Conservation (phyloP, 202 grass and related monocot species). For the Sporobolus alterniflorus region DNA sequence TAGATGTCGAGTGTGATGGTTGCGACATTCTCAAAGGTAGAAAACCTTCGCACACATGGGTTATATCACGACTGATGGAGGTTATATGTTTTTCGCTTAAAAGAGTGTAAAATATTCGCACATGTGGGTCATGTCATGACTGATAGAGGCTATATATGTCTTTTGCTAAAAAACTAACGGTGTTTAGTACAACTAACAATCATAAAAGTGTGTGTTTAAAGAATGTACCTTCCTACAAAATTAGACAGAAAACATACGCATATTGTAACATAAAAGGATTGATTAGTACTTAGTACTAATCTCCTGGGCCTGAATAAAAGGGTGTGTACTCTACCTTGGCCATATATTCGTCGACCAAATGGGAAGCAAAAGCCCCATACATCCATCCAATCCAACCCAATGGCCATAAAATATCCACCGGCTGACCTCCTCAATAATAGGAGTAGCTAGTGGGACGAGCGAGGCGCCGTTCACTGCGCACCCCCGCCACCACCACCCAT, state of each 20-base stretch:
- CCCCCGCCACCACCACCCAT: neutral
- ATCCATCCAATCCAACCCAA: neutral
- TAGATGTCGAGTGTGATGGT: too few species aligned
- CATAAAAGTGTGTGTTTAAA: neutral
- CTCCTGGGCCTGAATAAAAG: neutral
- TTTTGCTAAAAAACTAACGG: neutral
- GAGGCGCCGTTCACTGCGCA: neutral
- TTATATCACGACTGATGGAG: too few species aligned
- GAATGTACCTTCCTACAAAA: neutral
- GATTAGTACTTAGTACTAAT: neutral
- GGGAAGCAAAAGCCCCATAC: neutral
- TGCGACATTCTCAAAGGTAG: too few species aligned
- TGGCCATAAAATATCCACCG: neutral
- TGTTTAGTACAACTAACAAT: neutral
- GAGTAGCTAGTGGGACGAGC: neutral
- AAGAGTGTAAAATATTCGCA: too few species aligned
- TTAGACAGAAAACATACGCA: neutral
- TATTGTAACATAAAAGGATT: neutral
- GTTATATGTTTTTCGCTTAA: too few species aligned
- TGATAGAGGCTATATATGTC: too few species aligned
- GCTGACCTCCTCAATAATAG: conserved; percentile 17
- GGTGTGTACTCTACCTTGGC: neutral
- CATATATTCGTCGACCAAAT: too few species aligned
- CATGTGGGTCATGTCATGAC: too few species aligned
- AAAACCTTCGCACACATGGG: too few species aligned